A percentile compares a stretch with the other conserved stretches of the same genome.
Evolutionary conservation across 306 rosid genomes (phyloP).

Genomic region (Albizia julibrissin): DNA sequence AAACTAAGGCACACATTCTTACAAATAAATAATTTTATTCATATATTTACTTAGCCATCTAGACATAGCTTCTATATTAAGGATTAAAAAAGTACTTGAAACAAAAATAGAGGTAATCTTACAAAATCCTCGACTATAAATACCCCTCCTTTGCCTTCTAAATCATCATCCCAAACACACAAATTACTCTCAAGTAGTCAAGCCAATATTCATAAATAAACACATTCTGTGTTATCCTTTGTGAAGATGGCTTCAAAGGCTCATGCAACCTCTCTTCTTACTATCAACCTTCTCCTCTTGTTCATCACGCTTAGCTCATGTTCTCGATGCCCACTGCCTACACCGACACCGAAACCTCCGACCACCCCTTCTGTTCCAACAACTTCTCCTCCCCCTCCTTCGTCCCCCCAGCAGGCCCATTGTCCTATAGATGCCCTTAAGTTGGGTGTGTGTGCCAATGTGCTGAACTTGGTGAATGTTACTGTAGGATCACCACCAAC

Average conservation of each 20-base stretch:
- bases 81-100: no score
- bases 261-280: slow-evolving; percentile 13
- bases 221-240: neutral
- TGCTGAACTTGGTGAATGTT: no score
- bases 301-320: slow-evolving; percentile 26
- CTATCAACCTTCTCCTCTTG: slow-evolving; percentile 34
- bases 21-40: no score
- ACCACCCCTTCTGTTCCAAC: neutral
- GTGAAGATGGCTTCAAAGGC: slow-evolving; percentile 32
- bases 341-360: no score
- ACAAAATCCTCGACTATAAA: neutral
- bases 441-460: no score
- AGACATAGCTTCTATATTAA: no score
- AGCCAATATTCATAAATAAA: neutral
- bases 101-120: neutral
- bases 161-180: neutral
- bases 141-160: neutral
- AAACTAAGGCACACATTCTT: no score
- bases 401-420: no score
- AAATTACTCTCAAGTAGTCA: neutral
- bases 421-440: no score
- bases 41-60: no score
- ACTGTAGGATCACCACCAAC: no score
- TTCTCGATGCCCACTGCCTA: no score
- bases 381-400: neutral